Conservation (phyloP, 129 eudicot genomes). For the Flaveria bidentis region DNA sequence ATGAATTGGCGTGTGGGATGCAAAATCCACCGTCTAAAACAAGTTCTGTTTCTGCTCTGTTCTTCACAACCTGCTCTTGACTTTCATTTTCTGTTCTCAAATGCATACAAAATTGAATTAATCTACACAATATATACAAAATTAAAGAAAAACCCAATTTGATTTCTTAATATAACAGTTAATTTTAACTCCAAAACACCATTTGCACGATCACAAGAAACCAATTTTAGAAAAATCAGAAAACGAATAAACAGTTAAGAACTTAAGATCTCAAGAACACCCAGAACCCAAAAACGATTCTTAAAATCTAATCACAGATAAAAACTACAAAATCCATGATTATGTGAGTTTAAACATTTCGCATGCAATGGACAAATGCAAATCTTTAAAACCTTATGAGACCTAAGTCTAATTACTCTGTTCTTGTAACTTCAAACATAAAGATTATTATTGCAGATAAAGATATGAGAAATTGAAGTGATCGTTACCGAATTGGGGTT, state of each 20-base stretch:
- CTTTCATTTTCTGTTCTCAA: slow-evolving; percentile 45
- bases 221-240: background rate
- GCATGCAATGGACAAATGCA: background rate
- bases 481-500: slow-evolving; percentile 45
- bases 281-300: background rate
- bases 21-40: slow-evolving; percentile 67
- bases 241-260: too few relatives aligned
- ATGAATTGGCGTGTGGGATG: slow-evolving; percentile 63
- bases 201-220: background rate
- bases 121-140: background rate
- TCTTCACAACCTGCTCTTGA: slow-evolving; percentile 40
- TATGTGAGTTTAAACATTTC: background rate
- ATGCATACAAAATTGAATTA: background rate
- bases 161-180: background rate
- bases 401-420: too few relatives aligned
- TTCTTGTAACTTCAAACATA: too few relatives aligned
- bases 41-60: slow-evolving; percentile 46
- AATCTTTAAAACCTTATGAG: background rate
- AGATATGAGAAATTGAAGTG: background rate
- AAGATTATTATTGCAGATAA: background rate
- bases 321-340: background rate
- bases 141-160: background rate
- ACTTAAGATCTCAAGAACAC: too few relatives aligned
- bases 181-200: background rate
- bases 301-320: background rate